phyloP scores from a whole-genome alignment of 345 rosid genomes.

The Citrus maxima region DNA sequence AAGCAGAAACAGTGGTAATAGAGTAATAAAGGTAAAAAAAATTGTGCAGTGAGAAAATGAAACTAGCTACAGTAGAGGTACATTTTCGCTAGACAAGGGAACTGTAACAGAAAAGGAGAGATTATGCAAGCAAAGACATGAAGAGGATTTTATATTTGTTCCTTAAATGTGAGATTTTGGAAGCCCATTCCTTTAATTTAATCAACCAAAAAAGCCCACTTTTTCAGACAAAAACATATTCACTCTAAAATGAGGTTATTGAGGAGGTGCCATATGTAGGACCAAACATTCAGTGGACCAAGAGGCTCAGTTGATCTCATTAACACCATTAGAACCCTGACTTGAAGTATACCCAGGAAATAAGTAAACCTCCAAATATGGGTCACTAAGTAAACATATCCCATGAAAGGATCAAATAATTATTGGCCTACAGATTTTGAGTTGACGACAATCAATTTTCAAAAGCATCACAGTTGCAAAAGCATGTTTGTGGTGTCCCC shows the following conservation, averaged over 20 bases:
- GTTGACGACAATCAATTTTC: neutral
- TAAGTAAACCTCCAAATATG: neutral
- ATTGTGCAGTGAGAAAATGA: neutral
- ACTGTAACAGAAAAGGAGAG: neutral
- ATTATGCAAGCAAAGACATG: neutral
- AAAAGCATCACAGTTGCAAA: neutral
- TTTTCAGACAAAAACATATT: neutral
- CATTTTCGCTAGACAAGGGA: neutral
- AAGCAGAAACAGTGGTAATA: neutral
- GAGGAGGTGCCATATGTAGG: neutral
- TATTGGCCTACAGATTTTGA: neutral
- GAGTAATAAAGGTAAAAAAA: neutral
- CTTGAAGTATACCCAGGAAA: neutral
- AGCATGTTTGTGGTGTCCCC: neutral
- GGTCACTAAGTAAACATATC: neutral
- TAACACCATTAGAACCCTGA: neutral
- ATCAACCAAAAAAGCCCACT: neutral
- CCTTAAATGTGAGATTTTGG: neutral
- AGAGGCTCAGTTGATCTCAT: neutral
- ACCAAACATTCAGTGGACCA: neutral
- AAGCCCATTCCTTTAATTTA: neutral
- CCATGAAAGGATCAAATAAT: neutral
- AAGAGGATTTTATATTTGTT: neutral
- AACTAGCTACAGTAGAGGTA: no score
- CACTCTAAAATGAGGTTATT: neutral